A percentile compares a stretch with the other conserved stretches of the same genome.
Evolutionary conservation across 129 eudicot species (phyloP).

Genomic region (Escallonia rubra): DNA sequence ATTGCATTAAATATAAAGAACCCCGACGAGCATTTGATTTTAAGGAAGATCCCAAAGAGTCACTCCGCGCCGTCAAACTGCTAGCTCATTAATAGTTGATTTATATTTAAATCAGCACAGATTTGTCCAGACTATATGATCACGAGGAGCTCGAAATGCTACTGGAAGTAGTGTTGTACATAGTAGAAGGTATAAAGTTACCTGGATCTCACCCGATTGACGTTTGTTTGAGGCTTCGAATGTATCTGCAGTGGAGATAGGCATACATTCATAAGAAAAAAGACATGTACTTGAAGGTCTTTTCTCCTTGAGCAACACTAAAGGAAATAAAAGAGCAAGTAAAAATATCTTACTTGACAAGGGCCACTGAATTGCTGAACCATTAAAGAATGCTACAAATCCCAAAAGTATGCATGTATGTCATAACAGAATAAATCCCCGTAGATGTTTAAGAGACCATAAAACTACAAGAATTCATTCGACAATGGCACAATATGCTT

Average conservation of each 20-base stretch:
- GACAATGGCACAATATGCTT: no score
- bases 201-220: slow-evolving; percentile 57
- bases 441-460: no score
- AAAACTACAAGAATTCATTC: no score
- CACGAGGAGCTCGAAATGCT: no score
- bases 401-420: slow-evolving; percentile 1
- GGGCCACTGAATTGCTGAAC: slow-evolving; percentile 45
- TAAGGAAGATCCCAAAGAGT: no score
- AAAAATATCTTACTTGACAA: slow-evolving; percentile 40
- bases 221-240: slow-evolving; percentile 26
- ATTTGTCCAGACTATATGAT: no score
- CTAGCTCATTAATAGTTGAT: no score
- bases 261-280: slow-evolving; percentile 9
- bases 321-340: slow-evolving; percentile 24
- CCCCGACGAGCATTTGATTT: no score
- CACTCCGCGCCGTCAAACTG: no score
- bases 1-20: no score
- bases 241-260: slow-evolving; percentile 25
- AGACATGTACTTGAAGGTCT: slow-evolving; percentile 13
- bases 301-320: slow-evolving; percentile 18
- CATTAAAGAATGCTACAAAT: slow-evolving; percentile 29
- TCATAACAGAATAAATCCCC: not conserved
- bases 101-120: no score
- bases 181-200: not conserved
- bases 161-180: no score